Base-by-base conservation (phyloP, 129 eudicot genomes). In the Lactuca saligna region DNA sequence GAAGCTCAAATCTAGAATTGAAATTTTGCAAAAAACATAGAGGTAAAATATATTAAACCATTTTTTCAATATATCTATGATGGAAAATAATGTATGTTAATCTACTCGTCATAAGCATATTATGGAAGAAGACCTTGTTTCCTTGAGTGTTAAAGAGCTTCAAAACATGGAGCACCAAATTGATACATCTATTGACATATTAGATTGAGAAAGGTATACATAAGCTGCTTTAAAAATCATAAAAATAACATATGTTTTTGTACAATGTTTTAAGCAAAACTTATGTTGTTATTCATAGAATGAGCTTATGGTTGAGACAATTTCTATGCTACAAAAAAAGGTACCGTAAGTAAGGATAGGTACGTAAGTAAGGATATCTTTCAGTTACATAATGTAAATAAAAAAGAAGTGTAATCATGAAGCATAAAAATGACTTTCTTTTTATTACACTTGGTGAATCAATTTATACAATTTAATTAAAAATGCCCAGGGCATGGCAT, bases 141-240 rank as follows among this genome's bases (percentile, higher is more conserved):
- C 72, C 39, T 71, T 83, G 63, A 79, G 78, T 72, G 63, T 91
- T 16, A 91, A 82, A 62, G 96, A 91, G 83, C 93, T 91, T 78
- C 97, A 85, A 56, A 91, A 73, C 66, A 68, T 91, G 80, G 97
- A 91, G 82, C 96, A 82, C 33, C 92, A 87, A 71, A 85, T 91
- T 74, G 96, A 87, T 65, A 73, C 72, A 7, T 85, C 92, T 38
- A 92, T 88, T 68, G 84, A 59, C 88, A 78, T 63, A 76, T 91
- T 70, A 75, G 93, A 12, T 75, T 90, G 12, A 77, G 78, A 80
- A 91, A 83, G 90, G 97, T 91, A 70, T 20, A 32, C 29, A 25
- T 25, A 25, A 0, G 29, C 29, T 25, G 17, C 29, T 5, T n/a
- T 69, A 13, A 5, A 69, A 57, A 41, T 41, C 35, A 41, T 59